These are phyloP conservation scores for Fraxinus excelsior DNA, from an alignment of 257 asterid genomes.

Conservation along the genomic window DNA sequence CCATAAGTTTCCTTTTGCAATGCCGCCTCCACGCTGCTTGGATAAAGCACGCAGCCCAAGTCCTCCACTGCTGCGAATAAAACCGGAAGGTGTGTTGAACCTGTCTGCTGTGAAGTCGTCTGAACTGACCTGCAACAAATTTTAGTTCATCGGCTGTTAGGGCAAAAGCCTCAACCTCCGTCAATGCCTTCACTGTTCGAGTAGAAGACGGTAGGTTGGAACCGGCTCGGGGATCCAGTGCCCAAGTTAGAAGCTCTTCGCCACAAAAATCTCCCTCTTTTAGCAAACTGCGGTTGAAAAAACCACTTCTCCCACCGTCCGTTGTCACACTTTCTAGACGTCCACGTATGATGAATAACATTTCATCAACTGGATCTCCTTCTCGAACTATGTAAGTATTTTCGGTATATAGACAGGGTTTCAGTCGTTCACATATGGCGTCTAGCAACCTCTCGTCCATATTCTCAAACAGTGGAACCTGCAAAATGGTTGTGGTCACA, in stretches of 20 bases:
- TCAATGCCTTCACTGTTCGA: constrained; percentile 81
- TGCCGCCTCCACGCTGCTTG: constrained; percentile 98
- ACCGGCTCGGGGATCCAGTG: constrained; percentile 89
- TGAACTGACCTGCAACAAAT: constrained; percentile 91
- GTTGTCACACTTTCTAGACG: constrained; percentile 96
- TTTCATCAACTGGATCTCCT: constrained; percentile 98
- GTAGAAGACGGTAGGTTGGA: constrained; percentile 92
- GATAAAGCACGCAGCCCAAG: constrained; percentile 97
- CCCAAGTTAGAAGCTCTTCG: constrained; percentile 98
- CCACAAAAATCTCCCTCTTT: constrained; percentile 96
- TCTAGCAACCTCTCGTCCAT: constrained; percentile 97
- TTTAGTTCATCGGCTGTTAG: constrained; percentile 84
- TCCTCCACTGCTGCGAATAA: constrained; percentile 98
- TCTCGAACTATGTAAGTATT: constrained; percentile 88
- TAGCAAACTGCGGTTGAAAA: constrained; percentile 83
- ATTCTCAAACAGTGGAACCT: constrained; percentile 95
- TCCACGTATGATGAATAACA: constrained; percentile 96
- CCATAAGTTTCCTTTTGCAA: constrained; percentile 70
- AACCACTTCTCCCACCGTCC: constrained; percentile 96
- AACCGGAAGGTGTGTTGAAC: constrained; percentile 99
- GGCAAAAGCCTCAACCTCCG: constrained; percentile 92
- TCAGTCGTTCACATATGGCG: constrained; percentile 93
- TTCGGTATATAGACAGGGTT: constrained; percentile 86
- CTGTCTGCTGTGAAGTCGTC: constrained; percentile 94
- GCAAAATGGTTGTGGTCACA: constrained; percentile 20